Evolutionary conservation across 768 basidiomycete species (phyloP).

Genomic region (Vararia minispora): DNA sequence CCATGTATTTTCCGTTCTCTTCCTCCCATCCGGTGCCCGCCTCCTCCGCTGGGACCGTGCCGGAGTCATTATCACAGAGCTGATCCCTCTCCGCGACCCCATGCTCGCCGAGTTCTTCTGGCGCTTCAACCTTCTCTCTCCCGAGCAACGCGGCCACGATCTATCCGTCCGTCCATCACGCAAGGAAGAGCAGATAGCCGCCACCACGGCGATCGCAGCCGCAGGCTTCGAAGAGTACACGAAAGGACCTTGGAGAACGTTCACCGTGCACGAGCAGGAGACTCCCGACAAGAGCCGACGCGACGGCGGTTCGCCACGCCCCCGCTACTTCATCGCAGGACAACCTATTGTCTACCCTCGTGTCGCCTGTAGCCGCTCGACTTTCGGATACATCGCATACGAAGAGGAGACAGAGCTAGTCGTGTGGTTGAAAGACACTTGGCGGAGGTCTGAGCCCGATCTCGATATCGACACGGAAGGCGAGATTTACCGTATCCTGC

Average conservation of each 20-base stretch:
- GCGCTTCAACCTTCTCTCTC: slow-evolving; percentile 1
- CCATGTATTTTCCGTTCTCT: background rate
- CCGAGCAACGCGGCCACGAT: background rate
- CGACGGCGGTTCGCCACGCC: background rate
- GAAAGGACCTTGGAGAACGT: background rate
- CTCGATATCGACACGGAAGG: background rate
- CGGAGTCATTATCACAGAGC: slow-evolving; percentile 1
- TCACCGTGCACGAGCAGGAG: background rate
- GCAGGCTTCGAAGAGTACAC: background rate
- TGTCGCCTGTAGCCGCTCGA: background rate
- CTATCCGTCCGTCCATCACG: background rate
- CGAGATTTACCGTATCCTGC: background rate
- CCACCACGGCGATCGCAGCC: background rate
- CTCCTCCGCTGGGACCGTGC: slow-evolving; percentile 4
- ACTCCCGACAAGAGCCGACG: background rate
- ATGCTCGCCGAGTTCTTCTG: slow-evolving; percentile 1
- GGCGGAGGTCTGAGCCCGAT: no score
- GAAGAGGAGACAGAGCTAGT: background rate
- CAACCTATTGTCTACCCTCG: background rate
- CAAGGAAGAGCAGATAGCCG: background rate
- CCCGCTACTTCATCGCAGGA: background rate
- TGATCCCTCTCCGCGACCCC: background rate
- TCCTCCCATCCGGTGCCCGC: background rate
- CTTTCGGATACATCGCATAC: background rate
- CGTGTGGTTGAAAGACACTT: slow-evolving; percentile 3